Base-by-base conservation (phyloP, 2,329 filamentous ascomycete species). In the Hypoxylon sp. region DNA sequence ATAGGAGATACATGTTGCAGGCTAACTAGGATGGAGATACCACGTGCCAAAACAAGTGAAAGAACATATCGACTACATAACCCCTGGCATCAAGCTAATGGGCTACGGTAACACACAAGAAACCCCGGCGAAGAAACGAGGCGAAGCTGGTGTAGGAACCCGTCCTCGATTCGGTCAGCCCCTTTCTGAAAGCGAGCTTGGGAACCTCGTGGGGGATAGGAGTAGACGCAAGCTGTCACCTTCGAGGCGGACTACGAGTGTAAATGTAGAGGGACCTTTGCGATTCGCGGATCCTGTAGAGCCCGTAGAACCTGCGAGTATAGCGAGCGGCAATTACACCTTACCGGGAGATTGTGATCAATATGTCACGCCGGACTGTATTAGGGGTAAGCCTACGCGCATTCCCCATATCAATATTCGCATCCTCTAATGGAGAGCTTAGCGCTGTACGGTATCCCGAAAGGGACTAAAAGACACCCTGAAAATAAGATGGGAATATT, bases 51-150 rank as follows among this genome's bases (percentile, higher is more conserved):
- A 78, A 27, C 73, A 81, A 41, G 68, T 87, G 12, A 78, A 78
- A 45, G 68, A 78, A 9, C 83, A 87, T 61, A 78, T 88, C 54
- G 85, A 88, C 75, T 87, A 87, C 73, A 81, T 88, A 37, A 87
- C 82, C 0, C 85, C 85, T 0, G 85, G 84, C 14, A 81, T 86
- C 67, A 85, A 84, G 65, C 78, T 87, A n/a, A 76, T 77, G 63
- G 68, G 73, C 46, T 51, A 68, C 25, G 70, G 68, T 12, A 68
- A 70, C 21, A 51, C 61, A 6, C 58, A 73, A 66, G 32, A 65
- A 54, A 46, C 67, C 5, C 70, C 70, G 37, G 69, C 61, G 19
- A 64, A 68, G 56, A 74, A 68, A 46, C 54, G 58, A 48, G 63
- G 50, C 6, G 37, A 21, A 12, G 62, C 45, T 14, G 37, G 50